Conservation (phyloP, 495 filamentous ascomycete genomes). For the Clavariopsis aquatica region DNA sequence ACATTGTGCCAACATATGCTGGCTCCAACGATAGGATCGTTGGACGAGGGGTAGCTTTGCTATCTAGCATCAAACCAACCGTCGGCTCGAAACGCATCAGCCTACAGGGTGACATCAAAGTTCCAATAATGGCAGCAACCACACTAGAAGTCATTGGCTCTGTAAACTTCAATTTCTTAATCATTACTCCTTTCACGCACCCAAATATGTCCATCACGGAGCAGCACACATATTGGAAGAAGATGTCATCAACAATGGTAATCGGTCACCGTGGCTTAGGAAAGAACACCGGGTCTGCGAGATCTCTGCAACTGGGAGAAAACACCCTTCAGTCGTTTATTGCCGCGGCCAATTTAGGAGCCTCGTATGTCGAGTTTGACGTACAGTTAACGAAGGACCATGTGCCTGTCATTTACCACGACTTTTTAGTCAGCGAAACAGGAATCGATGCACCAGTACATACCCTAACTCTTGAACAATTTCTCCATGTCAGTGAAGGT, state of each 20-base stretch:
- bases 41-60: constrained; percentile 86
- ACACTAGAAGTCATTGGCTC: constrained; percentile 89
- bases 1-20: constrained; percentile 95
- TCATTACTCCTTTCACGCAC: constrained; percentile 93
- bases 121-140: constrained; percentile 80
- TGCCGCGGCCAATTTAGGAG: constrained; percentile 89
- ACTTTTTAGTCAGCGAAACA: constrained; percentile 97
- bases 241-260: constrained; percentile 76
- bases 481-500: constrained; percentile 77
- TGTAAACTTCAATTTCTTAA: constrained; percentile 93
- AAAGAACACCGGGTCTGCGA: constrained; percentile 80
- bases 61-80: constrained; percentile 78
- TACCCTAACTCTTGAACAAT: constrained; percentile 90
- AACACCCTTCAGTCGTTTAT: constrained; percentile 92
- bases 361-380: constrained; percentile 88
- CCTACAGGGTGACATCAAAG: constrained; percentile 87
- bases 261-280: constrained; percentile 93
- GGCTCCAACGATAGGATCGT: constrained; percentile 82
- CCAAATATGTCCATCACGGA: constrained; percentile 89
- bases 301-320: constrained; percentile 89
- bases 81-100: constrained; percentile 80
- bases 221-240: constrained; percentile 94
- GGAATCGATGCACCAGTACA: constrained; percentile 97
- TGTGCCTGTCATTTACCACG: constrained; percentile 98
- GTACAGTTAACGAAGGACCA: constrained; percentile 98